Conservation (phyloP, 164 flowering plant species). For the Protea cynaroides region DNA sequence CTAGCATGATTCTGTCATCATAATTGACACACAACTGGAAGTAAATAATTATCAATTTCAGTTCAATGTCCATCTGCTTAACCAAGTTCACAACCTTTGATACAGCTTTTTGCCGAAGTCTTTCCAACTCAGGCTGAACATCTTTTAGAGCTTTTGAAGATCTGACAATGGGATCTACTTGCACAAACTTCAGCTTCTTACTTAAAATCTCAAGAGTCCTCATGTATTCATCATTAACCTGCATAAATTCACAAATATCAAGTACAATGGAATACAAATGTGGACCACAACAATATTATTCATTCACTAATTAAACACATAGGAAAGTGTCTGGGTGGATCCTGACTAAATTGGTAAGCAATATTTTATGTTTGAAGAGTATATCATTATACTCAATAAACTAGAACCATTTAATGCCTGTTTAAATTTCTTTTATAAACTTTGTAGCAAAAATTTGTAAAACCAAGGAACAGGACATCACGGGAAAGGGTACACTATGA, state of each 20-base stretch:
- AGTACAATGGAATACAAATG: neutral
- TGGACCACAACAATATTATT: neutral
- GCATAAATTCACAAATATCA: slow-evolving; percentile 13
- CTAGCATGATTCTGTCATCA: neutral
- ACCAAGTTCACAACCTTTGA: slow-evolving; percentile 58
- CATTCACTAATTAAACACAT: too few species aligned
- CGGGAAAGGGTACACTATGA: too few species aligned
- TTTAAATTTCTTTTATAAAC: too few species aligned
- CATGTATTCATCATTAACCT: slow-evolving; percentile 96
- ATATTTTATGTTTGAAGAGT: too few species aligned
- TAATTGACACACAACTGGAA: neutral
- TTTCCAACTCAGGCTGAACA: slow-evolving; percentile 97
- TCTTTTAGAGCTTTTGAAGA: slow-evolving; percentile 86
- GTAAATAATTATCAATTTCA: slow-evolving; percentile 6
- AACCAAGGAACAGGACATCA: too few species aligned
- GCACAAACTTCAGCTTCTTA: slow-evolving; percentile 84
- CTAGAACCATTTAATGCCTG: too few species aligned
- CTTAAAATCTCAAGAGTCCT: slow-evolving; percentile 82
- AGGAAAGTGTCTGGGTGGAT: too few species aligned
- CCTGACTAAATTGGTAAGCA: too few species aligned
- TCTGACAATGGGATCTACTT: slow-evolving; percentile 74
- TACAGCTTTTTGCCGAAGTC: slow-evolving; percentile 87
- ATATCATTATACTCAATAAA: too few species aligned
- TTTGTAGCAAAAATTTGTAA: too few species aligned
- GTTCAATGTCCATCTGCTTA: slow-evolving; percentile 5